Evolutionary conservation across 331 rosid species (phyloP).

Genomic region (Pyracantha coccinea): DNA sequence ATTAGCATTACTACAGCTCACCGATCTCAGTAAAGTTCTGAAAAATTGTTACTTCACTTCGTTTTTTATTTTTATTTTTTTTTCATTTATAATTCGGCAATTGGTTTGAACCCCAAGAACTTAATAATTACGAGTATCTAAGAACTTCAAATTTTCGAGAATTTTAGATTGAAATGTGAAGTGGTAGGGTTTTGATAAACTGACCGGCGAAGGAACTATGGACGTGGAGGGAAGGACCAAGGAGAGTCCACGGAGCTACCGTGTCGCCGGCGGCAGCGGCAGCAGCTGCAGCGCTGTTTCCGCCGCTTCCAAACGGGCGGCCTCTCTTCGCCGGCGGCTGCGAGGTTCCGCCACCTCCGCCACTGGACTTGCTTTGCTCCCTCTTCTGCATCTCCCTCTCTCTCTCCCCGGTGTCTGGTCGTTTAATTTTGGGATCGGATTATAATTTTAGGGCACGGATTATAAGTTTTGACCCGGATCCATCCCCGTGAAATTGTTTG

Average conservation of each 20-base stretch:
- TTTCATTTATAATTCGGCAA: background rate
- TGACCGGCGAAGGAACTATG: constrained; percentile 85
- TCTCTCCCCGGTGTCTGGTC: background rate
- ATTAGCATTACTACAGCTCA: background rate
- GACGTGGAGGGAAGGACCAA: constrained; percentile 93
- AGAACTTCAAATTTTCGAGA: background rate
- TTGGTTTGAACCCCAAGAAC: background rate
- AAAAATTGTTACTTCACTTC: background rate
- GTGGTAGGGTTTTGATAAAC: constrained; percentile 14
- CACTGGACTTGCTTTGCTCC: constrained; percentile 68
- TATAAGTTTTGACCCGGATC: background rate
- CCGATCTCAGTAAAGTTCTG: too few species aligned
- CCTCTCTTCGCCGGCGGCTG: constrained; percentile 87
- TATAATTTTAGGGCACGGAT: background rate
- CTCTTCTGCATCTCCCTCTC: constrained; percentile 81
- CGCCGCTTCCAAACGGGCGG: constrained; percentile 85
- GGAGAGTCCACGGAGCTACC: constrained; percentile 72
- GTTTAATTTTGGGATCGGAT: background rate
- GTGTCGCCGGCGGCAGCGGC: constrained; percentile 49
- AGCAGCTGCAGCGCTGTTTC: constrained; percentile 45
- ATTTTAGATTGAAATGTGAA: background rate
- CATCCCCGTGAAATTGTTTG: background rate
- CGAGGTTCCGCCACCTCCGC: constrained; percentile 48
- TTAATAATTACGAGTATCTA: background rate
- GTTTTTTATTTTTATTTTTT: background rate